Base-by-base conservation (phyloP, 2,329 filamentous ascomycete species). In the Esteya vermicola region DNA sequence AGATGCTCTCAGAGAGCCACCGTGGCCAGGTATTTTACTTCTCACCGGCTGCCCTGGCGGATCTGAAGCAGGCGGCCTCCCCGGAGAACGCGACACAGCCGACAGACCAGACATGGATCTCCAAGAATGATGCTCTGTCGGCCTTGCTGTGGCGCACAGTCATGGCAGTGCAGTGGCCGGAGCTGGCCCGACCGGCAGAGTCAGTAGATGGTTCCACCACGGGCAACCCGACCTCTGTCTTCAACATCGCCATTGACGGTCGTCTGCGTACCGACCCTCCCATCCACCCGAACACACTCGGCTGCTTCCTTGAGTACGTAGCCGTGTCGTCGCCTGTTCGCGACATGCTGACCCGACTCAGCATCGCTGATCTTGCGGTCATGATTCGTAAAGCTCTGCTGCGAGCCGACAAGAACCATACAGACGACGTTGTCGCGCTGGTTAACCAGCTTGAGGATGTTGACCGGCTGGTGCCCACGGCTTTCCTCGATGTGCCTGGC, bases 11-110 rank as follows among this genome's bases (percentile, higher is more conserved):
- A 7, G n/a, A 7, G 27, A 32, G 27, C n/a, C 36, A 38, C 21
- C 36, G 36, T 13, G 36, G 36, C 19, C 36, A 38, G 28, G 36
- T 38, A 4, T 38, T 38, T 38, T 38, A 38, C 28, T 38, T 38
- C 14, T 31, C 36, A 6, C 36, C 27, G 2, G 27, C 8, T 13
- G 12, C 27, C 12, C 28, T 38, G 2, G 14, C 13, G 3, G 27
- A 10, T 14, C 20, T 38, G 13, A 38, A 38, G 28, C 6, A 30
- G 20, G 36, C 27, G 3, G 36, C 36, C 19, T 14, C 19, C 3
- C 36, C 36, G 4, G 9, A 10, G 19, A 19, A 38, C 9, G 36
- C 36, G 27, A 12, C 36, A n/a, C 6, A 6, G 20, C 12, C 19
- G 19, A 32, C 20, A 7, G 36, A 22, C 19, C 27, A 30, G 18